Evolutionary conservation across 148 eudicot species (phyloP), one percentile per base, ranked within the genome.

Genomic region (Diospyros lotus): DNA sequence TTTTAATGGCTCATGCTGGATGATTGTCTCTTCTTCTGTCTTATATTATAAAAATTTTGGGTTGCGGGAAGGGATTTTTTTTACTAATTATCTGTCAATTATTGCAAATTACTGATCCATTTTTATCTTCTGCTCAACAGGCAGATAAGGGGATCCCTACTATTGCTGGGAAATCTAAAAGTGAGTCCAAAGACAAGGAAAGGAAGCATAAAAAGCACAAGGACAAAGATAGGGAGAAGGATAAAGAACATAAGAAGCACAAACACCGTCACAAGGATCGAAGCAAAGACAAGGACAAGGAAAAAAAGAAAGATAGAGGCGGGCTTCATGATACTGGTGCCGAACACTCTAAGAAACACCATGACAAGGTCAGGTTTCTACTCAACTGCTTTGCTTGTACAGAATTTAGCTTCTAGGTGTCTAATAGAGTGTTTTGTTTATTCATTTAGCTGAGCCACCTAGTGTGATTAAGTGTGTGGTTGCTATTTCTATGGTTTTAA

Each of bases 191-290:
- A 78, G 99, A 89, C 83, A 96, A 93, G 87, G 98, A 96, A 62
- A 88, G 80, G 82, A 95, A 87, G 86, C 94, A 96, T 76, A 91
- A 84, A 85, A 96, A 88, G 72, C 94, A 89, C 82, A 92, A 84
- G 85, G 91, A 89, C 80, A 86, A 86, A 77, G 93, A 96, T 75
- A 91, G 84, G 77, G 96, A 95, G 77, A 93, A 88, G 84, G 96
- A 96, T 70, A 93, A 81, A 87, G 99, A 96, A 72, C 97, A 89
- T 82, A 96, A 93, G 88, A 96, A 93, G 87, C 95, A 85, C 84
- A 93, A 88, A 78, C 99, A 91, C 71, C 93, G 93, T 52, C 99
- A 92, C 78, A 95, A 93, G 85, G 99, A 93, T 76, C 91, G 89
- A 74, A 90, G 91, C 74, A 90, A 95, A 80, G 98, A 90, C 72